Evolutionary conservation across 75 land plant species (phyloP).

Genomic region (Pinus taeda): DNA sequence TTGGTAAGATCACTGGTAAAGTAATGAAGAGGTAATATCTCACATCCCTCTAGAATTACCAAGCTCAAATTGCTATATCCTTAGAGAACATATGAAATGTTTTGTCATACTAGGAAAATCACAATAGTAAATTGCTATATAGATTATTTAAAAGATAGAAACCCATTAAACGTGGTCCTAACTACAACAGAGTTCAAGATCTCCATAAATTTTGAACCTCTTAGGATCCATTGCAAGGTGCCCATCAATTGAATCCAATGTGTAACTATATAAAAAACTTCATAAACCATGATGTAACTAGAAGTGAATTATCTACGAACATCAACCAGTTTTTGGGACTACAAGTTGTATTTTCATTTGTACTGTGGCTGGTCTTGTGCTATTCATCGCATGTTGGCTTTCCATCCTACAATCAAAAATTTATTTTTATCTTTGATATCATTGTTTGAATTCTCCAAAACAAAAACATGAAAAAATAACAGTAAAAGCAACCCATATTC

Average conservation of each 20-base stretch:
- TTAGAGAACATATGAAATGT: not conserved
- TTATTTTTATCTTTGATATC: too few species aligned
- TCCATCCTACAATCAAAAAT: conserved; percentile 63
- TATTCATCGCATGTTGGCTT: conserved; percentile 74
- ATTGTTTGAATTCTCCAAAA: too few species aligned
- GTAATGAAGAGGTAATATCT: not conserved
- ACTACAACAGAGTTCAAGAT: not conserved
- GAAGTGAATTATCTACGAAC: conserved; percentile 31
- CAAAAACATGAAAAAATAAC: too few species aligned
- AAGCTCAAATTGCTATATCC: not conserved
- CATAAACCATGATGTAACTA: conserved; percentile 3
- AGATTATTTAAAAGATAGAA: not conserved
- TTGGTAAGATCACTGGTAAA: not conserved
- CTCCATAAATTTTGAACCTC: not conserved
- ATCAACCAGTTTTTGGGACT: conserved; percentile 63
- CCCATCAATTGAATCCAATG: conserved; percentile 5
- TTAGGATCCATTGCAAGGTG: not conserved
- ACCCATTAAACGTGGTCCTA: not conserved
- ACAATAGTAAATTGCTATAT: conserved; percentile 4
- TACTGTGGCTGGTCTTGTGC: conserved; percentile 62
- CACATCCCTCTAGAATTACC: not conserved
- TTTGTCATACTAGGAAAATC: not conserved
- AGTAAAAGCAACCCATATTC: too few species aligned
- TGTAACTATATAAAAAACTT: not conserved
- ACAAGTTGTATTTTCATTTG: conserved; percentile 69